These are phyloP conservation scores for Metarhizium album DNA, from an alignment of 2,329 filamentous ascomycete species.

Conservation along the genomic window DNA sequence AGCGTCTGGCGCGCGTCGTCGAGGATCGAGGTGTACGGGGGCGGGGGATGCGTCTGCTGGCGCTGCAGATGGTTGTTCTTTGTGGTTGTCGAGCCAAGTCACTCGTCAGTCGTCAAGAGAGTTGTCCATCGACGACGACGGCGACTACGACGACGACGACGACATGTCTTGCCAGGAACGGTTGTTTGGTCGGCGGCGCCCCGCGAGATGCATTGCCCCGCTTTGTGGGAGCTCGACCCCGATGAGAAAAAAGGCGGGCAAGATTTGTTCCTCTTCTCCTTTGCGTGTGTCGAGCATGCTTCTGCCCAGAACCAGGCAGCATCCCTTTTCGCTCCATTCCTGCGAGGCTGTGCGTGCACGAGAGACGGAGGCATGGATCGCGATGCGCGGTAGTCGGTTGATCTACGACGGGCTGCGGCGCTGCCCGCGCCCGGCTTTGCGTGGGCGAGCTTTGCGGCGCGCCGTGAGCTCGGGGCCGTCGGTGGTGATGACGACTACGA, in stretches of 20 bases:
- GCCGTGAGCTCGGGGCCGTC: constrained; percentile 15
- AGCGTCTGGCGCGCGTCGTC: not conserved
- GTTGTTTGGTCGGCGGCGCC: constrained; percentile 6
- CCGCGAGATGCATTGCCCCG: constrained; percentile 20
- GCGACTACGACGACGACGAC: too few species aligned
- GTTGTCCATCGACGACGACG: too few species aligned
- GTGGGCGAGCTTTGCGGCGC: constrained; percentile 25
- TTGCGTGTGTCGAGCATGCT: too few species aligned
- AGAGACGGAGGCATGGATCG: not conserved
- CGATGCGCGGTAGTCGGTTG: constrained; percentile 22
- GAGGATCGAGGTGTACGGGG: not conserved
- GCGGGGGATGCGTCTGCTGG: not conserved
- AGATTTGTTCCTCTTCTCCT: too few species aligned
- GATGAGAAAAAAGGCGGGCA: too few species aligned
- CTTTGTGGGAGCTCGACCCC: constrained; percentile 5
- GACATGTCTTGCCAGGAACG: too few species aligned
- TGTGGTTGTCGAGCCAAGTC: not conserved
- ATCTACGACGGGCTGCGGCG: constrained; percentile 51
- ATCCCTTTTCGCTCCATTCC: not conserved
- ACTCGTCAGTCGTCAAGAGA: not conserved
- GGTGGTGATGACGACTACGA: constrained; percentile 5
- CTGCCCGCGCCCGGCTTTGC: constrained; percentile 49
- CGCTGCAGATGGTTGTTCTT: not conserved
- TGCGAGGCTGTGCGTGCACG: not conserved
- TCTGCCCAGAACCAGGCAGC: too few species aligned